These are phyloP conservation scores for Nothophytophthora sp. DNA, from an alignment of 352 stramenopile species.

Conservation along the genomic window DNA sequence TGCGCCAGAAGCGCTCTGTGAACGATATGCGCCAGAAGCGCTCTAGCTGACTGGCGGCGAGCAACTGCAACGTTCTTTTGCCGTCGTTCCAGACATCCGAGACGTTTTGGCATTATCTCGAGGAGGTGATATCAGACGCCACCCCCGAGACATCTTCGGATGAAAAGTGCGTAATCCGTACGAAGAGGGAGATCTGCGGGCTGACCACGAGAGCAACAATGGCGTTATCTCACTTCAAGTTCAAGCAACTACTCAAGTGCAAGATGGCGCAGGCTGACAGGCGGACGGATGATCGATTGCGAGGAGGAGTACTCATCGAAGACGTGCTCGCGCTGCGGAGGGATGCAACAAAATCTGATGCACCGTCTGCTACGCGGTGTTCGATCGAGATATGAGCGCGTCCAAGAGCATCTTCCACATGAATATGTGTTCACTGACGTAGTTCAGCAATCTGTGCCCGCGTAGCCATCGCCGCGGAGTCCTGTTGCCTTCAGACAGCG, in stretches of 20 bases:
- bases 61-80: slow-evolving; percentile 12
- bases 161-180: not conserved
- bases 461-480: too few relatives aligned
- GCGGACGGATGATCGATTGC: slow-evolving; percentile 8
- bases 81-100: slow-evolving; percentile 14
- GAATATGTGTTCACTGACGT: not conserved
- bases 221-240: slow-evolving; percentile 5
- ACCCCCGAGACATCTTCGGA: not conserved
- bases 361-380: not conserved
- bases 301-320: slow-evolving; percentile 22
- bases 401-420: slow-evolving; percentile 7
- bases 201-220: slow-evolving; percentile 7
- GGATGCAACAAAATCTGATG: slow-evolving; percentile 8
- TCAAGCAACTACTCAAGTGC: slow-evolving; percentile 13
- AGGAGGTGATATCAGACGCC: slow-evolving; percentile 1
- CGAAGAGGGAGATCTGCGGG: slow-evolving; percentile 5
- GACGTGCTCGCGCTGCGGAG: slow-evolving; percentile 9
- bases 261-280: slow-evolving; percentile 11
- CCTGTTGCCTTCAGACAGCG: too few relatives aligned
- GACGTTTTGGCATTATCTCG: slow-evolving; percentile 4
- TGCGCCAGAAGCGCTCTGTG: slow-evolving; percentile 2
- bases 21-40: slow-evolving; percentile 14
- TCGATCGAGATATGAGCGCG: slow-evolving; percentile 10
- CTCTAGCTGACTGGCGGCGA: not conserved
- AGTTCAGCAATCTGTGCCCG: too few relatives aligned